A percentile compares a stretch with the other conserved stretches of the same genome.
Conservation (phyloP, 352 stramenopile species). For the Plasmopara muralis region DNA sequence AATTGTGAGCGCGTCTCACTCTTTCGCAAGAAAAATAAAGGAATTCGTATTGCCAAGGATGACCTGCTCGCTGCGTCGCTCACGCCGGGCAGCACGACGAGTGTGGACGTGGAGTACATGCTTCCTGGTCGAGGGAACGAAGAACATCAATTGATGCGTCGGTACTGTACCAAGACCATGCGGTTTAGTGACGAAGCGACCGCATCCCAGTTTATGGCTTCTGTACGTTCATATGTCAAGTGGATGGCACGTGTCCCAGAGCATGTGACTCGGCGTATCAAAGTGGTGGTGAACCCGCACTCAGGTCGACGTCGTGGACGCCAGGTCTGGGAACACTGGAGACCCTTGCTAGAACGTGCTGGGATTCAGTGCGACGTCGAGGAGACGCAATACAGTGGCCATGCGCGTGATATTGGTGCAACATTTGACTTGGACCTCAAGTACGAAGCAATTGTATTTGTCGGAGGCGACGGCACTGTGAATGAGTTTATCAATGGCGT, state of each 20-base stretch:
- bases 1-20: slow-evolving; percentile 46
- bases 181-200: slow-evolving; percentile 27
- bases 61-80: slow-evolving; percentile 44
- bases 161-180: slow-evolving; percentile 38
- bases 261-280: slow-evolving; percentile 45
- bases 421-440: slow-evolving; percentile 45
- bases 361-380: slow-evolving; percentile 72
- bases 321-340: slow-evolving; percentile 59
- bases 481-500: slow-evolving; percentile 84
- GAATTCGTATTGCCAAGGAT: slow-evolving; percentile 42
- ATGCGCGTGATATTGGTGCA: slow-evolving; percentile 66
- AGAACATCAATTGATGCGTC: slow-evolving; percentile 48
- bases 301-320: slow-evolving; percentile 52
- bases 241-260: slow-evolving; percentile 65
- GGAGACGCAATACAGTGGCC: slow-evolving; percentile 62
- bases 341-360: slow-evolving; percentile 47
- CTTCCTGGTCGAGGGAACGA: slow-evolving; percentile 40
- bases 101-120: slow-evolving; percentile 62
- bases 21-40: slow-evolving; percentile 57
- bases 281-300: slow-evolving; percentile 75
- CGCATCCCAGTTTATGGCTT: slow-evolving; percentile 28
- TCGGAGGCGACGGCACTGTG: slow-evolving; percentile 71
- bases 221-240: slow-evolving; percentile 53
- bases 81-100: slow-evolving; percentile 18
- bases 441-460: slow-evolving; percentile 74